Percentiles rank a stretch among this genome's conserved stretches.
Conservation (phyloP, 352 stramenopile genomes). For the Globisporangium cystogenes region DNA sequence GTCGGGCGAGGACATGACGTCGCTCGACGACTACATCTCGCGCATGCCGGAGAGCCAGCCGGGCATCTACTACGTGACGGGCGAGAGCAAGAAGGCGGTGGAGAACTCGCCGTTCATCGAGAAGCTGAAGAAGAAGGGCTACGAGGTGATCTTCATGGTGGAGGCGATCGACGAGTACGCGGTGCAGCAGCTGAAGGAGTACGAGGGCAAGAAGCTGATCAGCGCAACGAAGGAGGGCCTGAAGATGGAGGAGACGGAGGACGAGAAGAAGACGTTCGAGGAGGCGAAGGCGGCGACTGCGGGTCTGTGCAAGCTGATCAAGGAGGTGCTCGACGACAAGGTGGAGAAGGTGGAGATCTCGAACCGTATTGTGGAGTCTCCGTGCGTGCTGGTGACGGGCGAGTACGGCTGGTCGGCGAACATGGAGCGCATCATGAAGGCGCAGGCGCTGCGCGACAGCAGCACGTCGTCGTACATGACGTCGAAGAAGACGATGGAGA, state of each 20-base stretch:
- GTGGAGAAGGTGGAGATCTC: constrained; percentile 99
- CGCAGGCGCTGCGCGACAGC: constrained; percentile 97
- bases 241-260: constrained; percentile 94
- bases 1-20: constrained; percentile 95
- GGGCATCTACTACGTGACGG: constrained; percentile 99
- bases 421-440: constrained; percentile 99
- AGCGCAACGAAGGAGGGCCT: constrained; percentile 97
- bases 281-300: constrained; percentile 98
- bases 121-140: constrained; percentile 99
- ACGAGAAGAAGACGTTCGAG: constrained; percentile 99
- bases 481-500: constrained; percentile 99
- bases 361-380: constrained; percentile 98
- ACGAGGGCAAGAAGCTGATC: constrained; percentile 99
- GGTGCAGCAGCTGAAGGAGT: constrained; percentile 99
- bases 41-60: constrained; percentile 96
- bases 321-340: constrained; percentile 99
- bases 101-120: constrained; percentile 99
- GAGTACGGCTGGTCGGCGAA: constrained; percentile 99
- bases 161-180: constrained; percentile 99
- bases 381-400: constrained; percentile 98
- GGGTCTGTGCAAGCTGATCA: constrained; percentile 99
- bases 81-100: constrained; percentile 98
- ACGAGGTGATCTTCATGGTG: constrained; percentile 99
- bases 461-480: constrained; percentile 98
- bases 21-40: constrained; percentile 98